Percentiles rank a stretch among this genome's conserved stretches.
phyloP scores from a whole-genome alignment of 192 early-diverging fungal genomes.

The Coemansia sp. region DNA sequence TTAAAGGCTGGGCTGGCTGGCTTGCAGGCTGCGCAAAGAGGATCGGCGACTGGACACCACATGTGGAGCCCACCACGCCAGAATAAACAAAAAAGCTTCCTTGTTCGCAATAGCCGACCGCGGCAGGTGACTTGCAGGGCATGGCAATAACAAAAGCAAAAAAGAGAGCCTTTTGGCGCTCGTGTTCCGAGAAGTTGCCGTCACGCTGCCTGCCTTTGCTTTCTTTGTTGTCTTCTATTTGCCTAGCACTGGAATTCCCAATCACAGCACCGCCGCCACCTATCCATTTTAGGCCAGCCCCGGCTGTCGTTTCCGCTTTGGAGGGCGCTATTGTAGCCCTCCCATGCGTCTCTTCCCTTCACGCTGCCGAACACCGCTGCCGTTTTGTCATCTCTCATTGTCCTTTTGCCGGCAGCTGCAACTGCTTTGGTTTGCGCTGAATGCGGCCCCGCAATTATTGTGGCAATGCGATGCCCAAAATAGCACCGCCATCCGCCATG shows the following conservation, averaged over 20 bases:
- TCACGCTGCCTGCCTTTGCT: slow-evolving; percentile 21
- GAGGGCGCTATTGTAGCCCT: background rate
- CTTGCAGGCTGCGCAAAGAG: background rate
- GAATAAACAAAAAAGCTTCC: background rate
- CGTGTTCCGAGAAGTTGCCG: slow-evolving; percentile 52
- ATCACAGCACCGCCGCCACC: background rate
- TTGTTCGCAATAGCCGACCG: slow-evolving; percentile 23
- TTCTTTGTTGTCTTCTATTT: background rate
- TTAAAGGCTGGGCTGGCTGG: background rate
- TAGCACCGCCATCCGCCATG: background rate
- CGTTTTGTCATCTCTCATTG: background rate
- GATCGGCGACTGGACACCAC: slow-evolving; percentile 1
- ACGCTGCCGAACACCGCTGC: slow-evolving; percentile 3
- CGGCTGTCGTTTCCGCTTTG: slow-evolving; percentile 4
- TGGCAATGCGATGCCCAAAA: background rate
- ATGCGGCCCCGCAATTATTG: slow-evolving; percentile 8
- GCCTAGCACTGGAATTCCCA: slow-evolving; percentile 3
- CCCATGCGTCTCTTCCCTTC: background rate
- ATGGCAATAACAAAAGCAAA: slow-evolving; percentile 14
- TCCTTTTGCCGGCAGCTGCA: background rate
- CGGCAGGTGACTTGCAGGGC: slow-evolving; percentile 18
- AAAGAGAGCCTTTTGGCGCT: slow-evolving; percentile 18
- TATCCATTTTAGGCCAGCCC: background rate
- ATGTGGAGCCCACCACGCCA: background rate
- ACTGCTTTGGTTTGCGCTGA: background rate